Evolutionary conservation across 2,329 filamentous ascomycete genomes (phyloP).

Genomic region (Beauveria rudraprayagi): DNA sequence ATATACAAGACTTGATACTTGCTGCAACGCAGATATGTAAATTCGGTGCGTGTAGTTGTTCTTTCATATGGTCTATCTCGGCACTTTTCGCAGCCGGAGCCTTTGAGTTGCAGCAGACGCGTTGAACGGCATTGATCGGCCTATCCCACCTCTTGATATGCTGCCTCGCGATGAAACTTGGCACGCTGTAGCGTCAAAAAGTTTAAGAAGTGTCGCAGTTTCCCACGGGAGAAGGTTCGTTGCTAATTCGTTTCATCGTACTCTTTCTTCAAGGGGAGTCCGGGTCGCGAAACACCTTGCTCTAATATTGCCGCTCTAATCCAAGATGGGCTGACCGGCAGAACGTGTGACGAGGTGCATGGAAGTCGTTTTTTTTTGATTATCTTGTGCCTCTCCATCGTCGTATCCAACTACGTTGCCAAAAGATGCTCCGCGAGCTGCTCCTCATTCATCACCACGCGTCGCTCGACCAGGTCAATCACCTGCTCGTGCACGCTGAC

Average conservation of each 20-base stretch:
- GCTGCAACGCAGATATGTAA: background rate
- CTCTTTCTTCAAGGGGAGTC: too few species aligned
- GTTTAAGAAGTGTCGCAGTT: background rate
- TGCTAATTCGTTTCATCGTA: too few species aligned
- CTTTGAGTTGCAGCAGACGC: background rate
- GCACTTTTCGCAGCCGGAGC: background rate
- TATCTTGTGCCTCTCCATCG: background rate
- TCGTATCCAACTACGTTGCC: background rate
- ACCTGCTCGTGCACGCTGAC: conserved; percentile 33
- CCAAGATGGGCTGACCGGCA: background rate
- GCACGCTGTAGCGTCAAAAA: background rate
- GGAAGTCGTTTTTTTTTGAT: background rate
- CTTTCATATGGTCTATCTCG: background rate
- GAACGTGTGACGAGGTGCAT: background rate
- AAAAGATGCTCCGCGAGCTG: conserved; percentile 26
- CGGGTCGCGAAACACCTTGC: too few species aligned
- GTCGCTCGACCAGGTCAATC: conserved; percentile 34
- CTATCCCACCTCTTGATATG: background rate
- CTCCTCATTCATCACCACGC: conserved; percentile 23
- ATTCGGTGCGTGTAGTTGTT: background rate
- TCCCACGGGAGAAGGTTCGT: background rate
- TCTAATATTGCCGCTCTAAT: background rate
- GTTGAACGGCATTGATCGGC: background rate
- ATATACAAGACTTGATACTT: background rate
- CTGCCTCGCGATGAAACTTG: background rate